Percentiles rank a stretch among this genome's conserved stretches.
Conservation (phyloP, 768 basidiomycete genomes). For the Leucosporidium creatinivorum region DNA sequence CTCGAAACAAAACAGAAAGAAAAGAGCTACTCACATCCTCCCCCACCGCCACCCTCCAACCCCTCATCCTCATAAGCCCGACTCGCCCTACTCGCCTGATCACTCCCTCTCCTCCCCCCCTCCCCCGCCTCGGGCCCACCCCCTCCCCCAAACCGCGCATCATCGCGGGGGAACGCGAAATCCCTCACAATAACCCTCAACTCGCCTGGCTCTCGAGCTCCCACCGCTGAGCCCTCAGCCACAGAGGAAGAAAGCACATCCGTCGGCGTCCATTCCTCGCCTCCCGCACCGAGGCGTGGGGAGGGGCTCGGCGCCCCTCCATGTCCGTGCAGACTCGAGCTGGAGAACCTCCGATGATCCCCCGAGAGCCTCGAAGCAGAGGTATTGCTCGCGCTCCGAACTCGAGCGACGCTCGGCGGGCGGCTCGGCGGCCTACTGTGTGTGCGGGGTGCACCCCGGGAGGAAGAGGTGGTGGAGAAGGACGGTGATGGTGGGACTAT, state of each 20-base stretch:
- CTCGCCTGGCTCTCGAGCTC: too few species aligned
- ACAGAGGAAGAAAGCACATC: background rate
- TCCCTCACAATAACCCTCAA: slow-evolving; percentile 10
- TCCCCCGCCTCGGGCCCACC: slow-evolving; percentile 3
- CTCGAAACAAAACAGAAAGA: background rate
- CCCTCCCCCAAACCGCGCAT: slow-evolving; percentile 17
- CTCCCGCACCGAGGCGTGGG: too few species aligned
- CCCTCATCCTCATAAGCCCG: background rate
- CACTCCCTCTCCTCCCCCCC: background rate
- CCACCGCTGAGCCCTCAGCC: background rate
- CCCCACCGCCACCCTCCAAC: background rate
- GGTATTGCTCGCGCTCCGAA: too few species aligned
- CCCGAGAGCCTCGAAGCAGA: too few species aligned
- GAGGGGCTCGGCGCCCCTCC: too few species aligned
- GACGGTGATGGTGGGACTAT: background rate
- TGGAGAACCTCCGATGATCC: too few species aligned
- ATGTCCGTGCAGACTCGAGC: too few species aligned
- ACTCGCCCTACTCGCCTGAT: background rate
- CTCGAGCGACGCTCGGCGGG: too few species aligned
- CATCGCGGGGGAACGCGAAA: slow-evolving; percentile 12
- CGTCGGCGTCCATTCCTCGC: too few species aligned
- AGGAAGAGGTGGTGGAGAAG: too few species aligned
- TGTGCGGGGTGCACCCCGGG: too few species aligned
- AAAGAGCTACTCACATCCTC: background rate
- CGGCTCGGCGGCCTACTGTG: too few species aligned